Conservation (phyloP, 345 rosid genomes). For the Odontarrhena argentea region DNA sequence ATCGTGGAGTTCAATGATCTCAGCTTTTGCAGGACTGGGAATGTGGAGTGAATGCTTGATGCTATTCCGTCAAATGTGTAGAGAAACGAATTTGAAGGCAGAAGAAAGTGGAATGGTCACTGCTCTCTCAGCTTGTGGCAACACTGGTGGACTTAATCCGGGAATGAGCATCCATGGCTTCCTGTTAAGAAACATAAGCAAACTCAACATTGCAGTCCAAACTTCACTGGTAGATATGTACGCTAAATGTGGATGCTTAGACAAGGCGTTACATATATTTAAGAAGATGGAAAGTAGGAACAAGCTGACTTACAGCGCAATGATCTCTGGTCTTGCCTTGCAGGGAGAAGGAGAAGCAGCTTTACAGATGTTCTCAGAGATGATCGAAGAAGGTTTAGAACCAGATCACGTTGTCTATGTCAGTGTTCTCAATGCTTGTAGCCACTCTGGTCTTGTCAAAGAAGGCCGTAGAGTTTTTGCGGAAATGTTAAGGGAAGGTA, state of each 20-base stretch:
- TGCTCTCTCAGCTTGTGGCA: conserved; percentile 50
- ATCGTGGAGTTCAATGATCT: conserved; percentile 46
- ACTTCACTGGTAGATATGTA: conserved; percentile 59
- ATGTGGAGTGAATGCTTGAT: conserved; percentile 40
- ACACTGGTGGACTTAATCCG: conserved; percentile 44
- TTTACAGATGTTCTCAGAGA: conserved; percentile 43
- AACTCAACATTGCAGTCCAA: conserved; percentile 49
- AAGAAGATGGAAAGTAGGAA: conserved; percentile 43
- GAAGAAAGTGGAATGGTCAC: conserved; percentile 52
- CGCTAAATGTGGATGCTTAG: conserved; percentile 50
- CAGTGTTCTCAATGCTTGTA: conserved; percentile 51
- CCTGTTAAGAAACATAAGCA: conserved; percentile 48
- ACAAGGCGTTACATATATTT: conserved; percentile 43
- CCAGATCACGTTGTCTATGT: conserved; percentile 47
- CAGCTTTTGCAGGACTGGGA: conserved; percentile 31
- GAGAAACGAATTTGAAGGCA: conserved; percentile 35
- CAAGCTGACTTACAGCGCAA: conserved; percentile 44
- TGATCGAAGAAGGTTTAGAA: conserved; percentile 42
- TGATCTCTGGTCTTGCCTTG: conserved; percentile 50
- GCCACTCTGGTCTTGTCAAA: conserved; percentile 48
- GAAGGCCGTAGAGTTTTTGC: conserved; percentile 43
- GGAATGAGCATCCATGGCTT: conserved; percentile 50
- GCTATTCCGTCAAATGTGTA: conserved; percentile 35
- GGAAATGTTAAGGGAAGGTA: conserved; percentile 49
- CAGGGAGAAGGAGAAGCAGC: conserved; percentile 52